phyloP scores from a whole-genome alignment of 495 filamentous ascomycete genomes.

The Penicillium pulvis region DNA sequence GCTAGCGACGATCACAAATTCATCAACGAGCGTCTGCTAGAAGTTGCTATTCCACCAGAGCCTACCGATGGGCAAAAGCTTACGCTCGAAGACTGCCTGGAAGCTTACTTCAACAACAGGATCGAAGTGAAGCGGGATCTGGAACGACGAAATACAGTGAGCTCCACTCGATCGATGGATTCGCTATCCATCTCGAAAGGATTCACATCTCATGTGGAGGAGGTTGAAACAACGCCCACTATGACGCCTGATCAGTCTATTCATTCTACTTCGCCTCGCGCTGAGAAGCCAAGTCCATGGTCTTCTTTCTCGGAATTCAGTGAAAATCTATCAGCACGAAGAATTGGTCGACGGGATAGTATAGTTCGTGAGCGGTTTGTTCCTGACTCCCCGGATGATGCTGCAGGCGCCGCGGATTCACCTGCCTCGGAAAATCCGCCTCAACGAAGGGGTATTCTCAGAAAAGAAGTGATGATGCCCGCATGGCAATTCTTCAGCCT shows the following conservation, averaged over 20 bases:
- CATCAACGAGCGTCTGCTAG: conserved; percentile 87
- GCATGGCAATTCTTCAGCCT: conserved; percentile 97
- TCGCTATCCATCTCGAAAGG: conserved; percentile 49
- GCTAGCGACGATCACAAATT: conserved; percentile 89
- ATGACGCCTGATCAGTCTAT: conserved; percentile 36
- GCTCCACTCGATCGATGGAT: conserved; percentile 54
- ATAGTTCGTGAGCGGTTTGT: conserved; percentile 65
- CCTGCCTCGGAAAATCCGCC: conserved; percentile 16
- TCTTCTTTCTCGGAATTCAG: conserved; percentile 32
- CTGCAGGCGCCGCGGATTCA: conserved; percentile 29
- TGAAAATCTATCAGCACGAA: conserved; percentile 23
- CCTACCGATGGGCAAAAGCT: conserved; percentile 63
- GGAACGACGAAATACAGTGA: conserved; percentile 59
- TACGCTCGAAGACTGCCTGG: conserved; percentile 85
- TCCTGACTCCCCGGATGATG: conserved; percentile 40
- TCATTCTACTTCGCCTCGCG: conserved; percentile 33
- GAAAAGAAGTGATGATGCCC: conserved; percentile 90
- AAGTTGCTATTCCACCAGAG: conserved; percentile 76
- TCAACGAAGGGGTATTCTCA: conserved; percentile 51
- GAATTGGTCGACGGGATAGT: conserved; percentile 53
- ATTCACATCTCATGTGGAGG: conserved; percentile 59
- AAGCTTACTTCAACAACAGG: conserved; percentile 90
- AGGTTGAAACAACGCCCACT: conserved; percentile 49
- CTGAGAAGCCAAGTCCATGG: conserved; percentile 34
- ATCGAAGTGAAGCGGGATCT: conserved; percentile 88